Evolutionary conservation across 2,329 filamentous ascomycete genomes (phyloP), one percentile per base, ranked within the genome.

Genomic region (Coccinonectria pachysandricola): DNA sequence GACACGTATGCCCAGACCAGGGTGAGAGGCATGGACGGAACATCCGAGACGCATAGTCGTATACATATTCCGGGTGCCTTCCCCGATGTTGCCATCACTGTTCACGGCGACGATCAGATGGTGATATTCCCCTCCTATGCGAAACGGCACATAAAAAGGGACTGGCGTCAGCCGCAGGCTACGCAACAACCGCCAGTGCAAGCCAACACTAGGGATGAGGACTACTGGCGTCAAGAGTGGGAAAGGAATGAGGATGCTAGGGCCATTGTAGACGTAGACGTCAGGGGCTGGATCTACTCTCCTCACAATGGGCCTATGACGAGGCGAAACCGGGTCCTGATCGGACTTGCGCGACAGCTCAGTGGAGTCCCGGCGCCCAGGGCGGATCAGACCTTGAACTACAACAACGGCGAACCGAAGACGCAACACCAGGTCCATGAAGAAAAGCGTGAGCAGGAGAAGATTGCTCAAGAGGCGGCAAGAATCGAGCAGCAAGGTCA

Each of bases 111-210:
- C 34, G 86, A 95, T 52, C 84, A 96, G 58, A 84, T 98, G 76
- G 74, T 98, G 7, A 53, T 98, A 13, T 98, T 98, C 42, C 91
- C 91, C 0, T 95, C 85, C 27, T 98, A 98, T 51, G 85, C 84
- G 7, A 76, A 87, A 48, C 68, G 67, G 34, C 79, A 92, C 50
- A 54, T 71, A 17, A 78, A 57, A 49, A 51, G 54, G 36, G 53
- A 53, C n/a, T 56, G 54, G 40, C 42, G 37, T n/a, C 45, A 54
- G 11, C n/a, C n/a, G n/a, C n/a, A n/a, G n/a, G n/a, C n/a, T n/a
- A n/a, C n/a, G n/a, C n/a, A n/a, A n/a, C 35, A 37, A 16, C 31
- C 44, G 13, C 34, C 42, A 13, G 51, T 50, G 28, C 39, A 45
- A 15, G 36, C 40, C 19, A 42, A 37, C 16, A 50, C 37, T 21